Evolutionary conservation across 2,329 filamentous ascomycete species (phyloP).

Genomic region (Colletotrichum viniferum): DNA sequence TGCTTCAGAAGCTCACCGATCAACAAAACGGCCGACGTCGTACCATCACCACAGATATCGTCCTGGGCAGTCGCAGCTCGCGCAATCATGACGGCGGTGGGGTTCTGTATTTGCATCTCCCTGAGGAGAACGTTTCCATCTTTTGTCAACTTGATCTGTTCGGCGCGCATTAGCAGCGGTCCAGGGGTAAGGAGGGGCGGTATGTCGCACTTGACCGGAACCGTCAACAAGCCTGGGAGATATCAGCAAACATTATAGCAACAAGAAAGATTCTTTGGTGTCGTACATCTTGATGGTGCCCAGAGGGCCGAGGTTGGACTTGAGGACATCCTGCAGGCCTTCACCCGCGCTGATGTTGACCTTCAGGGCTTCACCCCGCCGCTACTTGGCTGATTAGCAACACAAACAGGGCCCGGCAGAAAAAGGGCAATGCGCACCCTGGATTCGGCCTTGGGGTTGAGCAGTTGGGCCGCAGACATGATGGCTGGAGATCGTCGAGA

Average conservation of each 20-base stretch:
- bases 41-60: slow-evolving; percentile 97
- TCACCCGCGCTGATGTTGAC: slow-evolving; percentile 98
- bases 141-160: slow-evolving; percentile 96
- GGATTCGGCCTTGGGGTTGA: slow-evolving; percentile 99
- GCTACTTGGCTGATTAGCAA: slow-evolving; percentile 57
- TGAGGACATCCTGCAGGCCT: slow-evolving; percentile 90
- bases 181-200: slow-evolving; percentile 7
- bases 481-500: slow-evolving; percentile 24
- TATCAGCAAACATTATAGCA: slow-evolving; percentile 28
- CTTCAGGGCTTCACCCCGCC: slow-evolving; percentile 93
- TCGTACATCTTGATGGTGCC: slow-evolving; percentile 93
- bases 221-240: slow-evolving; percentile 68
- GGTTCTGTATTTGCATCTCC: slow-evolving; percentile 96
- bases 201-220: slow-evolving; percentile 63
- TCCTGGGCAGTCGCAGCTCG: slow-evolving; percentile 94
- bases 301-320: slow-evolving; percentile 91
- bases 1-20: slow-evolving; percentile 98
- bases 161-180: slow-evolving; percentile 11
- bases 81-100: slow-evolving; percentile 86
- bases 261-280: background rate
- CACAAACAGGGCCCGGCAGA: slow-evolving; percentile 39
- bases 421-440: slow-evolving; percentile 65
- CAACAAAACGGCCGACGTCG: slow-evolving; percentile 92
- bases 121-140: slow-evolving; percentile 88
- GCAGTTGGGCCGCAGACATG: slow-evolving; percentile 97